Evolutionary conservation across 768 basidiomycete species (phyloP).

Genomic region (Mycena pura): DNA sequence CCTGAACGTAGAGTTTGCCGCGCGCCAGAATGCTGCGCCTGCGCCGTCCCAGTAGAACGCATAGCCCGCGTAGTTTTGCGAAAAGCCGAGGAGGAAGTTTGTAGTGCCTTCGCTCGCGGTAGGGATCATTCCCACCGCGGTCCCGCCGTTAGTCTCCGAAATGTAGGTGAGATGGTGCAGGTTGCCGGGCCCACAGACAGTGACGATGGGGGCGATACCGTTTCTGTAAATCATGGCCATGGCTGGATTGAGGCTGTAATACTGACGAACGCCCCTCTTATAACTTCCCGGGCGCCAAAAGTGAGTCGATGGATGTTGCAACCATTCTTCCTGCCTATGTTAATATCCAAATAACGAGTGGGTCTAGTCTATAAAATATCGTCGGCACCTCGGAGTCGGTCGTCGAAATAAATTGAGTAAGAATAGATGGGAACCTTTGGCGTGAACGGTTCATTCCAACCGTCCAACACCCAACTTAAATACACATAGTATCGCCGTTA

Average conservation of each 20-base stretch:
- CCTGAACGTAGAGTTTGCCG: background rate
- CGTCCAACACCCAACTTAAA: too few species aligned
- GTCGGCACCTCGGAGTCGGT: too few species aligned
- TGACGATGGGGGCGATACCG: slow-evolving; percentile 15
- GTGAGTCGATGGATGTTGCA: too few species aligned
- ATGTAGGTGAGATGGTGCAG: slow-evolving; percentile 9
- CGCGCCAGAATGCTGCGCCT: slow-evolving; percentile 3
- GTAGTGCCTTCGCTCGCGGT: background rate
- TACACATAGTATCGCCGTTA: too few species aligned
- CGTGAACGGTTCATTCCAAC: too few species aligned
- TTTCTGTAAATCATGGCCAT: background rate
- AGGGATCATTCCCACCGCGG: background rate
- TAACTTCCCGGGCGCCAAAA: too few species aligned
- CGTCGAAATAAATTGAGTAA: too few species aligned
- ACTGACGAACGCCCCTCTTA: too few species aligned
- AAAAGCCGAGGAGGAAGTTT: background rate
- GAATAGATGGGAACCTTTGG: too few species aligned
- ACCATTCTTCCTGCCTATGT: too few species aligned
- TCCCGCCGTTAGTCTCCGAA: background rate
- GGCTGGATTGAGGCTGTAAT: background rate
- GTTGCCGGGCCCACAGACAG: background rate
- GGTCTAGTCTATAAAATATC: too few species aligned
- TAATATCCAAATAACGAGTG: too few species aligned
- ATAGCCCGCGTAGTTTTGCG: background rate
- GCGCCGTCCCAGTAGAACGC: slow-evolving; percentile 16